Percentiles rank a stretch among this genome's conserved stretches.
Evolutionary conservation across 2,329 filamentous ascomycete genomes (phyloP).

Genomic region (Colletotrichum sp.): DNA sequence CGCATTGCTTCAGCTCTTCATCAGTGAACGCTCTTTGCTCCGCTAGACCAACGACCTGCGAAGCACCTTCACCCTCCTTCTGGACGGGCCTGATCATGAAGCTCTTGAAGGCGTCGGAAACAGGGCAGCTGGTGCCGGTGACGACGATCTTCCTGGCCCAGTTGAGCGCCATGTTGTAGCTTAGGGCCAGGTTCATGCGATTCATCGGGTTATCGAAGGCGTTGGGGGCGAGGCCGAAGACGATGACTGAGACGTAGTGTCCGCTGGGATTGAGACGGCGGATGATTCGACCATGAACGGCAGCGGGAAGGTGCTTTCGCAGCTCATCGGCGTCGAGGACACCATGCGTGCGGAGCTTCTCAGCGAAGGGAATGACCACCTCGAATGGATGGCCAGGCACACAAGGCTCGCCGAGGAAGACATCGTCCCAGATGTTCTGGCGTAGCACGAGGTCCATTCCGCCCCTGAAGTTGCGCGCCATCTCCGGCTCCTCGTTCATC

Average conservation of each 20-base stretch:
- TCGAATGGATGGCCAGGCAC: background rate
- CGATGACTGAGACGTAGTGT: background rate
- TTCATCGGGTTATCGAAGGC: background rate
- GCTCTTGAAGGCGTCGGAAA: background rate
- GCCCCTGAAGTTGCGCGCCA: background rate
- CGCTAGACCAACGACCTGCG: background rate
- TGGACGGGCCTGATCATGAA: background rate
- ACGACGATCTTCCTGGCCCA: background rate
- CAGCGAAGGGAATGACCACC: background rate
- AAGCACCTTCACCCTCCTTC: background rate
- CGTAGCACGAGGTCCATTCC: background rate
- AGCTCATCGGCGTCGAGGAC: background rate
- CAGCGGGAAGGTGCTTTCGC: background rate
- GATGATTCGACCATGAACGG: background rate
- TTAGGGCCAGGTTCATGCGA: background rate
- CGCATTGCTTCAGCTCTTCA: background rate
- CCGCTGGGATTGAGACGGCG: background rate
- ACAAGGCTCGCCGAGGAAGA: background rate
- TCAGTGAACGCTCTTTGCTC: fast-evolving
- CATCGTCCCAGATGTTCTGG: background rate
- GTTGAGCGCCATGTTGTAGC: background rate
- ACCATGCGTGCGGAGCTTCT: background rate
- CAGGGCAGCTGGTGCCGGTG: background rate
- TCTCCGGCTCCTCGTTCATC: background rate
- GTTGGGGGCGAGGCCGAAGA: background rate